Conservation (phyloP, 2,329 filamentous ascomycete species). For the Ilyonectria sp. region DNA sequence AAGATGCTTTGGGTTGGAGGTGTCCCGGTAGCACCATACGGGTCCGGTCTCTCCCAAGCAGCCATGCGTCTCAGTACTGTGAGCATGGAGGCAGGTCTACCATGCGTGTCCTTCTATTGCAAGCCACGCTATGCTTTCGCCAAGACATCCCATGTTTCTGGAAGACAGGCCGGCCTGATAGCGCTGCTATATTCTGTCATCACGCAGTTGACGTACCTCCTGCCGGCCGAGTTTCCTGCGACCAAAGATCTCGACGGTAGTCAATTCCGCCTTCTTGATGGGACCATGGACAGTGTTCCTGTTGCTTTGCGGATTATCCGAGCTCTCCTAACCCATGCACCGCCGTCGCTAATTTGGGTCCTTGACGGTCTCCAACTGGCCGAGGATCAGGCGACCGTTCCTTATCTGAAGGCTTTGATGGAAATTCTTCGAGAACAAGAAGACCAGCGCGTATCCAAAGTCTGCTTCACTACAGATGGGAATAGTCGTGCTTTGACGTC, state of each 20-base stretch:
- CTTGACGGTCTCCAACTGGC: background rate
- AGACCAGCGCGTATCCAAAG: background rate
- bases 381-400: background rate
- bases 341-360: conserved; percentile 1
- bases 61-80: background rate
- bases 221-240: background rate
- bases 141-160: background rate
- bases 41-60: background rate
- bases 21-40: background rate
- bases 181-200: conserved; percentile 1
- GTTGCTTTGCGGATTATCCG: background rate
- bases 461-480: conserved; percentile 3
- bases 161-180: background rate
- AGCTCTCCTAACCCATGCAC: background rate
- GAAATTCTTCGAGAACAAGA: background rate
- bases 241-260: background rate
- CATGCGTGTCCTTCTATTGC: conserved; percentile 8
- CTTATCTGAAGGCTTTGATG: background rate
- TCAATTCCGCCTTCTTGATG: background rate
- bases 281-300: background rate
- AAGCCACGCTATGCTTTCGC: background rate
- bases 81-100: background rate
- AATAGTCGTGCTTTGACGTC: background rate
- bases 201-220: background rate
- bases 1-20: background rate